Base-by-base conservation (phyloP, 2,329 filamentous ascomycete species). In the Fusarium nygamai region DNA sequence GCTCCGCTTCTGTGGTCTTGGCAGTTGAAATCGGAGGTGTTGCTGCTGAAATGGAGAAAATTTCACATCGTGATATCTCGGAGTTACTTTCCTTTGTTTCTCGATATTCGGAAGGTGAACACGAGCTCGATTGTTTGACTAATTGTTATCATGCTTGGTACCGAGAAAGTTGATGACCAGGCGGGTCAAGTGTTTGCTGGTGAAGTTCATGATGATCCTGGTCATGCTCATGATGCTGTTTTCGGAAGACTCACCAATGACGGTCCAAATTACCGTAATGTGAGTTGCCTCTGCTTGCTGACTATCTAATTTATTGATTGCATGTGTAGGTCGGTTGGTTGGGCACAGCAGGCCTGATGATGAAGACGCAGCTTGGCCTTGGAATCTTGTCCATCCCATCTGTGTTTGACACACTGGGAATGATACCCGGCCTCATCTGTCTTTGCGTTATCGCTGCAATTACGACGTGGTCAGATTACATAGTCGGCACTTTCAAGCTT, bases 401-500 rank as follows among this genome's bases (percentile, higher is more conserved):
- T 8, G 82, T 83, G 0, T 86, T 87, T 66, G 79, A 88, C 56
- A 80, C 79, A 0, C 79, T 88, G 11, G 86, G 86, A 16, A 79
- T 88, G 41, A 80, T 87, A 11, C 86, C 86, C 0, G 86, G 86
- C 12, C 76, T 87, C 14, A 83, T 87, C n/a, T 81, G 82, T 38
- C 79, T 88, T 5, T 47, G 82, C 3, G 67, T 74, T 6, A 82
- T 87, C n/a, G 84, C 81, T 3, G 70, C 53, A n/a, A 86, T 87
- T 71, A 87, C 85, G 0, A 86, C 84, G 1, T 88, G 86, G 86
- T 86, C 85, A 4, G 82, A 83, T 63, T 86, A 85, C 62, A 85
- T 86, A 29, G 81, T 88, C 8, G 86, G 85, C 17, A 77, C 80
- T 8, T 89, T 89, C 81, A 89, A 89, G 75, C 74, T 86, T 22